Conservation (phyloP, 768 basidiomycete genomes). For the Leccinum boreale region DNA sequence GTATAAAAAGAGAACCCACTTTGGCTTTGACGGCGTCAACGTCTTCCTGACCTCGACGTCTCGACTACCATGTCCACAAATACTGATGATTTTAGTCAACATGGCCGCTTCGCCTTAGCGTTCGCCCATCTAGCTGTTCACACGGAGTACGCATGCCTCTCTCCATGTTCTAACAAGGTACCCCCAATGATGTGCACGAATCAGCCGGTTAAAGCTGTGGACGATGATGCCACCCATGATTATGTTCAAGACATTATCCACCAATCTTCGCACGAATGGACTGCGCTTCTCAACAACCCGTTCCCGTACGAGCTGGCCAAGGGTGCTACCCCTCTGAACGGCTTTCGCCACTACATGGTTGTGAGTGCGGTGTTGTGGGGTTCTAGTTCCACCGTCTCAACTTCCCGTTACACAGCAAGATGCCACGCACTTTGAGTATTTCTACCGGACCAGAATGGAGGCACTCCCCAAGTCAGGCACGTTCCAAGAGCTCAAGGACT, state of each 20-base stretch:
- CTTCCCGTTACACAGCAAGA: not conserved
- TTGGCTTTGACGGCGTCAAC: too few species aligned
- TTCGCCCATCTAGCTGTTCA: not conserved
- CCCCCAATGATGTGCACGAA: not conserved
- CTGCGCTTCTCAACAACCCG: not conserved
- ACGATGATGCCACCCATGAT: not conserved
- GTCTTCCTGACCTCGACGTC: not conserved
- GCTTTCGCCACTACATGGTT: constrained; percentile 6
- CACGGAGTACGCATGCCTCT: not conserved
- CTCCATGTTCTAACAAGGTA: not conserved
- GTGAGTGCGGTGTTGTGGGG: not conserved
- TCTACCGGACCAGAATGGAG: not conserved
- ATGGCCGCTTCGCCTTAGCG: not conserved
- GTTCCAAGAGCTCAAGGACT: constrained; percentile 1
- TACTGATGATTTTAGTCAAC: not conserved
- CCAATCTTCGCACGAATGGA: not conserved
- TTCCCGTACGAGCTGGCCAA: not conserved
- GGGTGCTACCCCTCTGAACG: not conserved
- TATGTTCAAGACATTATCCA: constrained; percentile 1
- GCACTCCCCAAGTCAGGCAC: not conserved
- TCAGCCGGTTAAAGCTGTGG: not conserved
- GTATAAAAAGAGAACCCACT: not conserved
- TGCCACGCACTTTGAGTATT: constrained; percentile 5
- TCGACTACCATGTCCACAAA: not conserved
- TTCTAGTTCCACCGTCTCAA: not conserved